These are phyloP conservation scores for Trichoderma endophyticum DNA, from an alignment of 2,329 filamentous ascomycete species.

Conservation along the genomic window DNA sequence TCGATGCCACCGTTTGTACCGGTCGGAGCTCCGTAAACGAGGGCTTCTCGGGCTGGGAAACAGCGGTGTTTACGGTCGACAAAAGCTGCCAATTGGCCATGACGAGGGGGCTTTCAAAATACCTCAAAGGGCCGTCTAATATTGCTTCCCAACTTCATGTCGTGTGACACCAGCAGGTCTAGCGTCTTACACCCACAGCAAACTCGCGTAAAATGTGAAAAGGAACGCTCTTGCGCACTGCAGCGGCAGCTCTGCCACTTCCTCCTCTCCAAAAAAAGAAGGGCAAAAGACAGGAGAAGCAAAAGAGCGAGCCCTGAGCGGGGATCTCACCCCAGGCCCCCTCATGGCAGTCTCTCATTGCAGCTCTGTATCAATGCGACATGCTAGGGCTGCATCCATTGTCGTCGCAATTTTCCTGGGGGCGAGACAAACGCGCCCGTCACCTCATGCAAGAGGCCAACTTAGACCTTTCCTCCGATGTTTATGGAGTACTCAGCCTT, in stretches of 20 bases:
- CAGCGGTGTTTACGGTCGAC: background rate
- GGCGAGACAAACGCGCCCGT: slow-evolving; percentile 14
- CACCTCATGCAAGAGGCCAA: slow-evolving; percentile 16
- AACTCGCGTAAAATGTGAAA: background rate
- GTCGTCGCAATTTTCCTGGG: background rate
- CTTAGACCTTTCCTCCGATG: slow-evolving; percentile 10
- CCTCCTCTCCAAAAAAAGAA: background rate
- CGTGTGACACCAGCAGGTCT: slow-evolving; percentile 10
- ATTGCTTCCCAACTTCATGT: background rate
- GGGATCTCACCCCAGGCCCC: slow-evolving; percentile 4
- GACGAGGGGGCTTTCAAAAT: background rate
- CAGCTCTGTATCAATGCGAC: slow-evolving; percentile 3
- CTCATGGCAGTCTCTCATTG: background rate
- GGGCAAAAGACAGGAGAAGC: background rate
- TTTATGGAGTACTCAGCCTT: background rate
- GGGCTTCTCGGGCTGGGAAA: background rate
- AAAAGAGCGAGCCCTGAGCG: background rate
- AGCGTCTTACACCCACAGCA: slow-evolving; percentile 13
- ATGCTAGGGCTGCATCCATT: slow-evolving; percentile 11
- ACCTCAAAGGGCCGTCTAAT: background rate
- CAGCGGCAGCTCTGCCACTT: background rate
- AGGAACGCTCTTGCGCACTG: background rate
- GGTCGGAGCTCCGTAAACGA: background rate
- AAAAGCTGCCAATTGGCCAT: background rate
- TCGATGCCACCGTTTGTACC: background rate